Evolutionary conservation across 768 basidiomycete species (phyloP), one percentile per base, ranked within the genome.

Genomic region (Mycena latifolia): DNA sequence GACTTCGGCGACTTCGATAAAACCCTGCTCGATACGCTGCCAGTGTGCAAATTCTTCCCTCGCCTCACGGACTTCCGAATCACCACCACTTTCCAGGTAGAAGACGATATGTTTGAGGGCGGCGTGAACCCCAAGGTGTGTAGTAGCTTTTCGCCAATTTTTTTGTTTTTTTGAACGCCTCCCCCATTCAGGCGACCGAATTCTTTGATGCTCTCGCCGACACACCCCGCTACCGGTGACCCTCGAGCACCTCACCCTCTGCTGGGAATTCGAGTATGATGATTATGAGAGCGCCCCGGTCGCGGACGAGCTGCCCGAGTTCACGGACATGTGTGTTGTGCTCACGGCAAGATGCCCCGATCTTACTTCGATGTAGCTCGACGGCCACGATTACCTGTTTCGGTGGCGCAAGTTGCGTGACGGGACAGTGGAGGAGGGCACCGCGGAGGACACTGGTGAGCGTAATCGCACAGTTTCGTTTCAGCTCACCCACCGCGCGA

Each of bases 301-400:
- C 24, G 25, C 3, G 2, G 24, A 15, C 12, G 24, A 47, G 4
- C 22, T 27, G 11, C 35, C 47, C 7, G 57, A 28, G 2, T 22
- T 50, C 11, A 9, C 24, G 1, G 24, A 5, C 10, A 6, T 51
- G 48, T 37, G 48, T 9, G 48, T 39, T 10, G 58, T 39, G 27
- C 48, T 60, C n/a, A n/a, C 22, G 27, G 37, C 20, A 6, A 24
- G 12, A 2, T 60, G 48, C 12, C 48, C 48, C 1, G 24, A 1
- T 9, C 48, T 60, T 1, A 27, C 25, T 5, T 41, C 58, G 4
- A 27, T 60, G 7, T 60, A 37, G 48, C 20, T 60, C n/a, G 58
- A 60, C 27, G 58, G 58, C 18, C 5, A 41, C 27, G 20, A 41
- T 10, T 51, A 29, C 12, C 4, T 60, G 27, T 41, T 41, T 9